Base-by-base conservation (phyloP, 352 stramenopile species). In the Phytophthora litchii region DNA sequence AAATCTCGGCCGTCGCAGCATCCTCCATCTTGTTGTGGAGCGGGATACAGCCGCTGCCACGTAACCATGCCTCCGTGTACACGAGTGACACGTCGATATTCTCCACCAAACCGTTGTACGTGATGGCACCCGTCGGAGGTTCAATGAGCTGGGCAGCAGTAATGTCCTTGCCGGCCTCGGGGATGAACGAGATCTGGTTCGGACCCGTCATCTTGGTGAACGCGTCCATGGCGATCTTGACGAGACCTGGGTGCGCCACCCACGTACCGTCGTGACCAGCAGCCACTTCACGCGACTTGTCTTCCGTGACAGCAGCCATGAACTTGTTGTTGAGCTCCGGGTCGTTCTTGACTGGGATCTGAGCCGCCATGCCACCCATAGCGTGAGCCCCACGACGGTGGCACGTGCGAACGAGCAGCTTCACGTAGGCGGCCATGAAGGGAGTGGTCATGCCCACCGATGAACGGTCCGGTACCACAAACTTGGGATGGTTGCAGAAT, bases 341-440 rank as follows among this genome's bases (percentile, higher is more conserved):
- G 70, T 98, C 91, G 62, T 97, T 89, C 79, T 97, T 97, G 51
- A 98, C 92, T 1, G 96, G 95, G 65, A 99, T 98, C 63, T 97
- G 88, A 7, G 95, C 95, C n/a, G 92, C 93, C 96, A 99, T 99
- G 50, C 96, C 96, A 35, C 95, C 96, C 94, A 98, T 99, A 14
- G 95, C 95, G 65, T 98, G 95, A 0, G 94, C 96, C 10, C 96
- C 95, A 51, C 96, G 90, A 57, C 92, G 92, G 74, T 99, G 95
- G 78, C 96, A 99, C 61, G 92, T 97, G 58, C 89, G 83, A 52
- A 98, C 97, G 14, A 99, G 81, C 45, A 97, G 73, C 71, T 98
- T 94, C 7, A 98, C 93, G 74, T 99, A 99, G 8, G 89, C 74
- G 27, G 90, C 86, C 88, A 99, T 97, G 66, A 98, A 96, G 17